phyloP scores from a whole-genome alignment of 1,139 yeast species.

The Zhuliangozyma blackwelliae region DNA sequence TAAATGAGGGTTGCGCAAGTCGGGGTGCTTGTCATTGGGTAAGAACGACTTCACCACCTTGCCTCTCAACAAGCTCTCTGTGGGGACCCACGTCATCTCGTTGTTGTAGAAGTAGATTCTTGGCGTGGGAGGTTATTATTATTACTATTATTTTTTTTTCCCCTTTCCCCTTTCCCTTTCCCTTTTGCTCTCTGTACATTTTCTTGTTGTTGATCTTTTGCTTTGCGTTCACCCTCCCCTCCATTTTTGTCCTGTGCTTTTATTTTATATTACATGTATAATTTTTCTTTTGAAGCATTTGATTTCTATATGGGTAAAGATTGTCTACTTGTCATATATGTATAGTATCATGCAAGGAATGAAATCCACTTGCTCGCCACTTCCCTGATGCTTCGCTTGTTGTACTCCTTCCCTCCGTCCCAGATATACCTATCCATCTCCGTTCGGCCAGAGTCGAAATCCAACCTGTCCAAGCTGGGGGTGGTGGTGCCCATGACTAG shows the following conservation, averaged over 20 bases:
- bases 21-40: slow-evolving; percentile 53
- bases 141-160: too few relatives aligned
- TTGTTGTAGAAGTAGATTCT: too few relatives aligned
- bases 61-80: slow-evolving; percentile 41
- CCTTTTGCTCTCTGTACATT: too few relatives aligned
- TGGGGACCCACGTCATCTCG: slow-evolving; percentile 31
- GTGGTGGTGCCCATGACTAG: slow-evolving; percentile 51
- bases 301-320: too few relatives aligned
- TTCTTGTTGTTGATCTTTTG: too few relatives aligned
- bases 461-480: slow-evolving; percentile 62
- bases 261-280: too few relatives aligned
- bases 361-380: slow-evolving; percentile 32
- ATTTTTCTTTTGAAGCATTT: too few relatives aligned
- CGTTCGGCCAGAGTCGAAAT: slow-evolving; percentile 74
- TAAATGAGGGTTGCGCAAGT: slow-evolving; percentile 36
- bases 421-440: slow-evolving; percentile 67
- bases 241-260: too few relatives aligned
- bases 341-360: slow-evolving; percentile 34
- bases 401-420: slow-evolving; percentile 58
- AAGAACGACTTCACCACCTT: slow-evolving; percentile 55
- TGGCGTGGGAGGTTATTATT: too few relatives aligned
- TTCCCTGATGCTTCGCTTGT: slow-evolving; percentile 31
- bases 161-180: too few relatives aligned
- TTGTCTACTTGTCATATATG: too few relatives aligned
- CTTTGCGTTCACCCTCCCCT: too few relatives aligned